phyloP scores from a whole-genome alignment of 2,329 filamentous ascomycete species.

The Hortaea werneckii region DNA sequence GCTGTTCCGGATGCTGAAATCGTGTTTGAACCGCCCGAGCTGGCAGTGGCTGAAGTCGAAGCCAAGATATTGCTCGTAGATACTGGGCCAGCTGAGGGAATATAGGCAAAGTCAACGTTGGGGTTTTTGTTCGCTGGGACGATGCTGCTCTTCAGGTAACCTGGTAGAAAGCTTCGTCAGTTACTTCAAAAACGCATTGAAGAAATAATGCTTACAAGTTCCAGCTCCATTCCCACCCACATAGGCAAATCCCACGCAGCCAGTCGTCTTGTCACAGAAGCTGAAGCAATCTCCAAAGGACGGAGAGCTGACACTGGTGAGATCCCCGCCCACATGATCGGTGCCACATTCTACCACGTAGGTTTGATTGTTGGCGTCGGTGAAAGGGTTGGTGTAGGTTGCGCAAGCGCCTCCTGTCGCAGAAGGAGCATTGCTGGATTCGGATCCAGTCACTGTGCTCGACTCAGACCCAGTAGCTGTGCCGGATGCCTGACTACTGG shows the following conservation, averaged over 20 bases:
- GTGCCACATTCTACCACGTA: conserved; percentile 12
- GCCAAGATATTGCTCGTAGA: no score
- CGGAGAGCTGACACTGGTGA: conserved; percentile 4
- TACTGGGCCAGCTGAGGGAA: not conserved
- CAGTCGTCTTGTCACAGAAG: conserved; percentile 11
- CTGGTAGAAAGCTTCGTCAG: not conserved
- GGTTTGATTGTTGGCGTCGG: not conserved
- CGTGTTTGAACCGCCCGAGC: no score
- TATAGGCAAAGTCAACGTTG: conserved; percentile 7
- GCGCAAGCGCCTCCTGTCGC: not conserved
- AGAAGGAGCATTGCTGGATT: not conserved
- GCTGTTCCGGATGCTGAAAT: no score
- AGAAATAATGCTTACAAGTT: conserved; percentile 9
- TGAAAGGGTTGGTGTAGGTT: conserved; percentile 2
- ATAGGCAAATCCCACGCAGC: conserved; percentile 14
- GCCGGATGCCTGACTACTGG: not conserved
- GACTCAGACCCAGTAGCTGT: not conserved
- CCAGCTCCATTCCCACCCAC: conserved; percentile 9
- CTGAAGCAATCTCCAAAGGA: conserved; percentile 16
- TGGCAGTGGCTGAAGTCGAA: no score
- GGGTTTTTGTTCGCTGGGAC: not conserved
- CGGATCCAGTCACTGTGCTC: no score
- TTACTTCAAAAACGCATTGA: no score
- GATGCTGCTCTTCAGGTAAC: conserved; percentile 6
- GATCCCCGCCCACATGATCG: conserved; percentile 16